These are phyloP conservation scores for Sporothrix schenckii DNA, from an alignment of 2,329 filamentous ascomycete genomes.

Conservation along the genomic window DNA sequence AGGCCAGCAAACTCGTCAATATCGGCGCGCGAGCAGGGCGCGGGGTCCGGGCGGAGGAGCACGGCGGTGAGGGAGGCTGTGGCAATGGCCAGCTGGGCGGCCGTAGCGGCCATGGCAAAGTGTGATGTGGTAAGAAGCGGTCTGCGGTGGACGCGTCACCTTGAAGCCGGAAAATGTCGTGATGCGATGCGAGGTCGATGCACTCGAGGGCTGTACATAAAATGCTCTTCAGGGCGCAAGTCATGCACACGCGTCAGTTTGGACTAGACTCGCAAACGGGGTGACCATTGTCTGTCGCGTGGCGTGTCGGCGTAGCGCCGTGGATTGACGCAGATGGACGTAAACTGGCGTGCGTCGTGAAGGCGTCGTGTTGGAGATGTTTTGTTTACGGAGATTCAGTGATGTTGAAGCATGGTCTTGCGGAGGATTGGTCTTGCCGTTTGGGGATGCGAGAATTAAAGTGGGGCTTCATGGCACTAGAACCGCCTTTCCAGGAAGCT, in stretches of 20 bases:
- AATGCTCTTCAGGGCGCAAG: background rate
- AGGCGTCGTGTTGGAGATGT: background rate
- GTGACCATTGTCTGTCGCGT: background rate
- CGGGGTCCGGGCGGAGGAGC: slow-evolving; percentile 74
- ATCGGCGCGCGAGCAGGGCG: slow-evolving; percentile 66
- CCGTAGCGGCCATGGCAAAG: slow-evolving; percentile 45
- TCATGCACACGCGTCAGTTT: background rate
- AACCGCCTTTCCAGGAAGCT: background rate
- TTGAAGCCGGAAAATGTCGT: background rate
- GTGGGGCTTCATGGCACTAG: background rate
- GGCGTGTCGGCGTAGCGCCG: background rate
- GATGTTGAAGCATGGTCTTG: background rate
- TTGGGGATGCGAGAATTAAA: background rate
- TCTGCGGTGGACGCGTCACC: background rate
- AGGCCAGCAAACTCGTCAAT: slow-evolving; percentile 70
- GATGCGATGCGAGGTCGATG: background rate
- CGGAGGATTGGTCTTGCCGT: background rate
- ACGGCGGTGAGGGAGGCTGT: slow-evolving; percentile 77
- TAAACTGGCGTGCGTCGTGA: too few species aligned
- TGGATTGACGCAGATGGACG: background rate
- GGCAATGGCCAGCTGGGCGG: slow-evolving; percentile 73
- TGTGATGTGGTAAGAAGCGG: background rate
- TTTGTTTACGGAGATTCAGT: background rate
- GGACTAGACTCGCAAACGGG: background rate
- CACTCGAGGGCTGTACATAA: too few species aligned